Conservation (phyloP, 129 eudicot species). For the Centella asiatica region DNA sequence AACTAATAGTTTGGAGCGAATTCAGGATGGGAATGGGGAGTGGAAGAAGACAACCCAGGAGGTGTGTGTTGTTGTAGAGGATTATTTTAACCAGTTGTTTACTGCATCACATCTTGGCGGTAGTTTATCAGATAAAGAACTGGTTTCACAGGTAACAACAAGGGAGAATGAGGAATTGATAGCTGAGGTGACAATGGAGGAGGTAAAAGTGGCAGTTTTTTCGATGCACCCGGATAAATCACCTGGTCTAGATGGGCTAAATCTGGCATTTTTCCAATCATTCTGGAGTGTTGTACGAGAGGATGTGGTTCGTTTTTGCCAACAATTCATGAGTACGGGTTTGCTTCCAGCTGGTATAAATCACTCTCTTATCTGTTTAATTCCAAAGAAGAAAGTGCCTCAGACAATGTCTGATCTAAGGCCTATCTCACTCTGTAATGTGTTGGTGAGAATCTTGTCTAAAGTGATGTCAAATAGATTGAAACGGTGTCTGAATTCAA, state of each 20-base stretch:
- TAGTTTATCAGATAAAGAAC: background rate
- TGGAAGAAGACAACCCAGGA: background rate
- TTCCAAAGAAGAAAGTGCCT: background rate
- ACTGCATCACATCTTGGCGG: background rate
- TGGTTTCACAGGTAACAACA: background rate
- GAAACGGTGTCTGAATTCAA: too few relatives aligned
- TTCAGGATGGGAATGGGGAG: background rate
- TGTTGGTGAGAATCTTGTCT: background rate
- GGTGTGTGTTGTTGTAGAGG: background rate
- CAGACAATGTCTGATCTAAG: background rate
- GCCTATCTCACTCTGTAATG: background rate
- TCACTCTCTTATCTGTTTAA: background rate
- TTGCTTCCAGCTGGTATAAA: background rate
- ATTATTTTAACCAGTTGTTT: background rate
- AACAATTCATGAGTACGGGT: background rate
- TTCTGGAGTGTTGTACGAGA: background rate
- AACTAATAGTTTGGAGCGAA: background rate
- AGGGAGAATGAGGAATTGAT: background rate
- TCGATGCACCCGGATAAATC: conserved; percentile 5
- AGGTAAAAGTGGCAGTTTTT: background rate
- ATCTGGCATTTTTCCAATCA: background rate
- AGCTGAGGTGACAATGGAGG: background rate
- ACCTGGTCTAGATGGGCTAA: background rate
- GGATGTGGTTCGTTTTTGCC: background rate
- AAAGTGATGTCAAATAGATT: background rate